phyloP scores from a whole-genome alignment of 495 filamentous ascomycete genomes.

The Elaphomyces granulatus region DNA sequence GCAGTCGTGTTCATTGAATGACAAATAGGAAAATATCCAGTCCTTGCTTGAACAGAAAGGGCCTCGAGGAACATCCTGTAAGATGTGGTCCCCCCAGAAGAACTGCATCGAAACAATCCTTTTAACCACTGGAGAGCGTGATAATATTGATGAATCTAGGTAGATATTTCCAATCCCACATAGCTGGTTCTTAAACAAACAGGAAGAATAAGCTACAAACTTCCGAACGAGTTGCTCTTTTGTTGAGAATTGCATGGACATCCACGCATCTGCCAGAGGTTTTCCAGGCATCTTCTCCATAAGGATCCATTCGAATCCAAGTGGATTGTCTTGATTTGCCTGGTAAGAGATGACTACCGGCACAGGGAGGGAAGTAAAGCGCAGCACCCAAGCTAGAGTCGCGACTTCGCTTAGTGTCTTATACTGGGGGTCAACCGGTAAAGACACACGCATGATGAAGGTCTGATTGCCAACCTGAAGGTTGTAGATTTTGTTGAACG shows the following conservation, averaged over 20 bases:
- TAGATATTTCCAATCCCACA: conserved; percentile 27
- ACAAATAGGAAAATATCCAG: conserved; percentile 15
- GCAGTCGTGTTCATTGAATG: conserved; percentile 1
- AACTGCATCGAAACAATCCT: conserved; percentile 21
- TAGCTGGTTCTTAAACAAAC: conserved; percentile 16
- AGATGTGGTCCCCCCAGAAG: conserved; percentile 19
- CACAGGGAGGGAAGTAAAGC: conserved; percentile 35
- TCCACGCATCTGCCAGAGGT: conserved; percentile 28
- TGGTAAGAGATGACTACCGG: conserved; percentile 36
- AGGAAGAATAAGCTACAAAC: conserved; percentile 22
- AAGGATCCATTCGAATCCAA: conserved; percentile 48
- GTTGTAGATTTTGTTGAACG: conserved; percentile 12
- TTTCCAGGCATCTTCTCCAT: conserved; percentile 35
- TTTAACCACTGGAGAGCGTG: no score
- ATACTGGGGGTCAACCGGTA: conserved; percentile 38
- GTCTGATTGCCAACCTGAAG: neutral
- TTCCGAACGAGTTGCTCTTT: conserved; percentile 25
- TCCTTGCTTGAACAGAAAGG: conserved; percentile 16
- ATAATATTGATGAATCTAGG: no score
- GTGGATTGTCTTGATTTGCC: conserved; percentile 25
- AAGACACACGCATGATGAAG: conserved; percentile 34
- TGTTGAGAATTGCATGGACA: conserved; percentile 15
- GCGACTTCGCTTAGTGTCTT: conserved; percentile 43
- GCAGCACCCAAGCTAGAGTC: conserved; percentile 34
- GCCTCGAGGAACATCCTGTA: conserved; percentile 7